A percentile compares a stretch with the other conserved stretches of the same genome.
Evolutionary conservation across 495 filamentous ascomycete genomes (phyloP).

Genomic region (Corynascus novoguineensis): DNA sequence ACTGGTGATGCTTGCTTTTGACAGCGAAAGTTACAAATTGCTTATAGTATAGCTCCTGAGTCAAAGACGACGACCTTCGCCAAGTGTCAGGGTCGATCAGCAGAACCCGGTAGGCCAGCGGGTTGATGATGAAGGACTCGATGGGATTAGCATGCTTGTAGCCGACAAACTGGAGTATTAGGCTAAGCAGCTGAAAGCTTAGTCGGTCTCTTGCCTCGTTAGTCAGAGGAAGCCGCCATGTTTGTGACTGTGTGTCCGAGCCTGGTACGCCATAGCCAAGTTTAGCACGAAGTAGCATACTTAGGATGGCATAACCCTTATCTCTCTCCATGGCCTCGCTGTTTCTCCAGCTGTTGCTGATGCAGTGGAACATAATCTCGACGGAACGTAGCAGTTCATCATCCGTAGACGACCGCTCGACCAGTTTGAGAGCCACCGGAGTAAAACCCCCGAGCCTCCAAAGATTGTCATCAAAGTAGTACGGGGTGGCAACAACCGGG

Average conservation of each 20-base stretch:
- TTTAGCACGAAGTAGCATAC: conserved; percentile 69
- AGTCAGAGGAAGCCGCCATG: conserved; percentile 35
- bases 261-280: conserved; percentile 49
- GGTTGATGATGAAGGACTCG: conserved; percentile 90
- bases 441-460: conserved; percentile 89
- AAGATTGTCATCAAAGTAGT: conserved; percentile 81
- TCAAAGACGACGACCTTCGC: conserved; percentile 65
- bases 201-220: conserved; percentile 58
- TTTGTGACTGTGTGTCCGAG: conserved; percentile 36
- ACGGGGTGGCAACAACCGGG: conserved; percentile 73
- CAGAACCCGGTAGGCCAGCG: conserved; percentile 84
- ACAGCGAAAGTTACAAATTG: conserved; percentile 82
- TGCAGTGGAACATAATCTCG: conserved; percentile 73
- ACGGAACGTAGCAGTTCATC: conserved; percentile 69
- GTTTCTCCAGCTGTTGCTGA: conserved; percentile 89
- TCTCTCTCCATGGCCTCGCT: conserved; percentile 98
- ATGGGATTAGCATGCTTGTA: conserved; percentile 70
- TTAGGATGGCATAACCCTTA: conserved; percentile 87
- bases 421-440: conserved; percentile 72
- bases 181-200: conserved; percentile 62
- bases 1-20: conserved; percentile 82
- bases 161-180: conserved; percentile 80
- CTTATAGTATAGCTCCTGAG: conserved; percentile 83
- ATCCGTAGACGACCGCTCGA: conserved; percentile 67
- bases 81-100: conserved; percentile 90